Evolutionary conservation across 2,329 filamentous ascomycete species (phyloP).

Genomic region (Neodidymelliopsis sp.): DNA sequence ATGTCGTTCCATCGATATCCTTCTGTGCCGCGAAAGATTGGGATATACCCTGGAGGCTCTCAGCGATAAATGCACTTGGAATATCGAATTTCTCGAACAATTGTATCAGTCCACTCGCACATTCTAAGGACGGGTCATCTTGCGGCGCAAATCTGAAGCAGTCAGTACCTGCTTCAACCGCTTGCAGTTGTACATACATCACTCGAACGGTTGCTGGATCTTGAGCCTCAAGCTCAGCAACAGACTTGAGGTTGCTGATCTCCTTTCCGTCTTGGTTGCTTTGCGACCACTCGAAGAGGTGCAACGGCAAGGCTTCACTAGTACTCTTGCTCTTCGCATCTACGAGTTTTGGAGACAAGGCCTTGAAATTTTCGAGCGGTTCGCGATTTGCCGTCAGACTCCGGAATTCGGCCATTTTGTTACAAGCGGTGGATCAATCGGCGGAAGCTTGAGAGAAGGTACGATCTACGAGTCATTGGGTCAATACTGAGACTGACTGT

Average conservation of each 20-base stretch:
- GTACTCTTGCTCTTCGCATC: background rate
- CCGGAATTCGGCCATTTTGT: constrained; percentile 21
- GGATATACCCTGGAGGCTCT: constrained; percentile 35
- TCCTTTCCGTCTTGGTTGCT: constrained; percentile 18
- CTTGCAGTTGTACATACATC: constrained; percentile 19
- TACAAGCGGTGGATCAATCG: background rate
- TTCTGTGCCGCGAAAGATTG: constrained; percentile 37
- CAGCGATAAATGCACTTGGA: constrained; percentile 36
- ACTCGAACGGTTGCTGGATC: constrained; percentile 24
- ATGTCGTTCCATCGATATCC: constrained; percentile 24
- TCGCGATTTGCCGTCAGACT: constrained; percentile 22
- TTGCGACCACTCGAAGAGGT: constrained; percentile 35
- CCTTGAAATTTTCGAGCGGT: constrained; percentile 23
- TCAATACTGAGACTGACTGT: background rate
- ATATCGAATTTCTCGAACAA: constrained; percentile 32
- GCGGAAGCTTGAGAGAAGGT: background rate
- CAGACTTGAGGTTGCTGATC: constrained; percentile 1
- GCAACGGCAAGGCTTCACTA: constrained; percentile 13
- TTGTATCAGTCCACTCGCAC: constrained; percentile 15
- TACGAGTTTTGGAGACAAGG: background rate
- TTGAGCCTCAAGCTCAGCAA: constrained; percentile 14
- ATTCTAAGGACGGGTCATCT: constrained; percentile 24
- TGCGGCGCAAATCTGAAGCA: constrained; percentile 31
- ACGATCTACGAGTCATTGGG: too few species aligned
- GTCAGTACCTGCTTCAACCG: constrained; percentile 3